Evolutionary conservation across 495 filamentous ascomycete species (phyloP).

Genomic region (Aspergillus bertholletiae): DNA sequence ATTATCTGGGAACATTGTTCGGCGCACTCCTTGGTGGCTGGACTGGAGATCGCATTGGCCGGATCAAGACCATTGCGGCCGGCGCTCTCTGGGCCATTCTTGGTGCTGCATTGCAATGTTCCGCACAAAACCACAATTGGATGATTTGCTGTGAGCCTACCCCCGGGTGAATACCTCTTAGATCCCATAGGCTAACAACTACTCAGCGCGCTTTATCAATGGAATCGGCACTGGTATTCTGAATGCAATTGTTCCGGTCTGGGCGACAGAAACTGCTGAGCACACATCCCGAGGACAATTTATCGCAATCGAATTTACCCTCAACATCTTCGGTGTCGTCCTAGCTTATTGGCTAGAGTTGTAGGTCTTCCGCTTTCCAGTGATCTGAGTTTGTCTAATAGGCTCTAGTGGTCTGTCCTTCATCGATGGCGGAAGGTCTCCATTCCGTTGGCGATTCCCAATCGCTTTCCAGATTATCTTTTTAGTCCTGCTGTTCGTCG

Average conservation of each 20-base stretch:
- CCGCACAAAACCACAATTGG: constrained; percentile 63
- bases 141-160: constrained; percentile 60
- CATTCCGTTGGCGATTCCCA: constrained; percentile 65
- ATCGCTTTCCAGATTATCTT: constrained; percentile 70
- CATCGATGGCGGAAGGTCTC: constrained; percentile 50
- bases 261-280: constrained; percentile 65
- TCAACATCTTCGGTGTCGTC: constrained; percentile 73
- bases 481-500: constrained; percentile 45
- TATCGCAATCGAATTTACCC: constrained; percentile 68
- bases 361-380: constrained; percentile 26
- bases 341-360: constrained; percentile 73
- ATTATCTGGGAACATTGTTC: constrained; percentile 65
- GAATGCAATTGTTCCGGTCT: constrained; percentile 69
- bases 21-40: constrained; percentile 59
- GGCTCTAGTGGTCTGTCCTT: constrained; percentile 50
- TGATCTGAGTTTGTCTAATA: constrained; percentile 9
- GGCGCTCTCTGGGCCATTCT: constrained; percentile 56
- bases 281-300: constrained; percentile 68
- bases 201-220: constrained; percentile 56
- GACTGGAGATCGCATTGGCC: constrained; percentile 57
- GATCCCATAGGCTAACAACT: background rate
- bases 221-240: constrained; percentile 72
- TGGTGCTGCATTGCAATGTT: constrained; percentile 58
- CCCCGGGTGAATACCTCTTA: background rate
- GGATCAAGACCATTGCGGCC: constrained; percentile 58